Base-by-base conservation (phyloP, 768 basidiomycete species). In the Mycena leptocephala region DNA sequence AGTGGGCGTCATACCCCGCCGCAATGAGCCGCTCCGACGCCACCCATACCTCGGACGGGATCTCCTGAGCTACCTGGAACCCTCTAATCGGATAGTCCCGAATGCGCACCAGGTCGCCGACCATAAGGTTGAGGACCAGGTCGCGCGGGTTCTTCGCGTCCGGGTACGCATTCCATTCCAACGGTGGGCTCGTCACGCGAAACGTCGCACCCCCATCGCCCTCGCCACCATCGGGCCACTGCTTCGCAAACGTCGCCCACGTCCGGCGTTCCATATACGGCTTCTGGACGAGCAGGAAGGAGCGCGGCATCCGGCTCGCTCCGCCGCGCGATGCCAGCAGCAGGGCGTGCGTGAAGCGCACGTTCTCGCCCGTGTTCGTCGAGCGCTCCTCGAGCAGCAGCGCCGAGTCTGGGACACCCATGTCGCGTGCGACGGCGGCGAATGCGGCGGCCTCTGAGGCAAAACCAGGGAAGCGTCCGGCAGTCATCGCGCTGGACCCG, bases 231-330 rank as follows among this genome's bases (percentile, higher is more conserved):
- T 41, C 39, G 13, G 77, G 78, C 78, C 78, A 79, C 63, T 79
- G 78, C 72, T 73, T 74, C 51, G 66, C 63, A 58, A 79, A 79
- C 33, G 78, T 79, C 55, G 78, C 78, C 28, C 69, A 79, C 63
- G 78, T 79, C 37, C 78, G 39, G 39, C 78, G 72, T 72, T 79
- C 78, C 78, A 79, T 79, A 46, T 79, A 79, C 55, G 78, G 78
- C 68, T 79, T 79, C 64, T 79, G 78, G 22, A 79, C 78, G 18
- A 79, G 75, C 35, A 79, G 24, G 56, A 79, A 79, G 16, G 59
- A 55, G 20, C 24, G 24, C 4, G 63, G 43, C 43, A 46, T 46
- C 6, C 16, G 4, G 59, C 37, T 16, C 30, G 22, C 30, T 64
- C 48, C 28, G 20, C 22, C 32, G 70, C 75, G 33, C 53, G 20